Conservation (phyloP, 495 filamentous ascomycete genomes). For the Rusavskia elegans region DNA sequence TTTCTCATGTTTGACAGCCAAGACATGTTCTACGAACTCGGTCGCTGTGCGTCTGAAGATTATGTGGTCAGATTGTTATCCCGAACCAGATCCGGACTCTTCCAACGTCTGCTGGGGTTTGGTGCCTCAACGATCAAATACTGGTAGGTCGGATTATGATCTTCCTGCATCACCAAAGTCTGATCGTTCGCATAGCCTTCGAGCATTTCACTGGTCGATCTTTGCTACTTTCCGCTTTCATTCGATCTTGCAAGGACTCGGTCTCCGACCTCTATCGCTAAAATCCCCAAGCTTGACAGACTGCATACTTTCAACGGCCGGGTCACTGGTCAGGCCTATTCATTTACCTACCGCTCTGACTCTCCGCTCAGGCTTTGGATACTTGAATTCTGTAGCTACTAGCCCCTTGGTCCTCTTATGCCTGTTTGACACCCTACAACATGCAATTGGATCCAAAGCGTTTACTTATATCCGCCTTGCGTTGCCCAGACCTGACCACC, state of each 20-base stretch:
- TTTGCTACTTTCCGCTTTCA: conserved; percentile 32
- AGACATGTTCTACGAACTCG: background rate
- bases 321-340: conserved; percentile 21
- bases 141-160: background rate
- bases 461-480: background rate
- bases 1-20: too few relatives aligned
- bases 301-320: conserved; percentile 24
- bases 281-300: conserved; percentile 15
- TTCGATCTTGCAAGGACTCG: conserved; percentile 31
- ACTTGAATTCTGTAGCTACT: background rate
- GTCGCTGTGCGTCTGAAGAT: background rate
- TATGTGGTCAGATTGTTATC: background rate
- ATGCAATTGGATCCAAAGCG: background rate
- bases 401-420: background rate
- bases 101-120: background rate
- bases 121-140: background rate
- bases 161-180: background rate
- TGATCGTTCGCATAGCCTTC: conserved; percentile 2
- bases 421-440: background rate
- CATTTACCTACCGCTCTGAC: conserved; percentile 12
- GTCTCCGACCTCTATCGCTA: conserved; percentile 18
- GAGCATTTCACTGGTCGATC: conserved; percentile 18
- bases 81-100: background rate
- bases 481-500: background rate
- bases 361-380: background rate